Base-by-base conservation (phyloP, 177 flowering plant genomes). In the Telopea speciosissima region DNA sequence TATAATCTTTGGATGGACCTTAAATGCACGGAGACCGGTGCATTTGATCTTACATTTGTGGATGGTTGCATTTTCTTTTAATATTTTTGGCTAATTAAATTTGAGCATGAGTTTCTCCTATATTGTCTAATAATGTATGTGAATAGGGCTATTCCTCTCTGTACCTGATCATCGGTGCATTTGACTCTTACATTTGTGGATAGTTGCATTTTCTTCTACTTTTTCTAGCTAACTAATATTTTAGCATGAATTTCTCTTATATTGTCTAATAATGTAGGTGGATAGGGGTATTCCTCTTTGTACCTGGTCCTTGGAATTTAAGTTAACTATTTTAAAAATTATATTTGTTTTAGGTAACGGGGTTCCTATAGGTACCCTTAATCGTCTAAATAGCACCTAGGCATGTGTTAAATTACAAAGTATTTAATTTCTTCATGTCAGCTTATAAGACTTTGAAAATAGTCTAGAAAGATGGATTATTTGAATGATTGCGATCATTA, bases 201-300 rank as follows among this genome's bases (percentile, higher is more conserved):
- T 45, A 54, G 42, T 66, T 12, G 28, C 13, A 42, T 42, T 24
- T 31, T n/a, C 22, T n/a, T 56, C 42, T 44, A 16, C 31, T 22
- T n/a, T 26, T 49, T 33, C 69, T 49, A 31, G 23, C 61, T 54
- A 67, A 52, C 31, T 28, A 67, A 49, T n/a, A 25, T 16, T 67
- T 21, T 24, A 24, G 61, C 49, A 9, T 19, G 21, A 24, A 31
- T 64, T 42, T 33, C 49, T 33, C 21, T 21, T 22, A 11, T n/a
- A 26, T 22, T 3, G 11, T 22, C 19, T 44, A 44, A 44, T 44
- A 9, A 33, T 42, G 42, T 64, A 24, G 45, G 33, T 19, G 17
- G 36, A 65, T 65, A 12, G 4, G 24, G 24, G 23, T 65, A 25
- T 22, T 42, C 40, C 26, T 40, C 42, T n/a, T 56, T 22, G 19